These are phyloP conservation scores for Gliomastix tumulicola DNA, from an alignment of 2,329 filamentous ascomycete genomes.

Conservation along the genomic window DNA sequence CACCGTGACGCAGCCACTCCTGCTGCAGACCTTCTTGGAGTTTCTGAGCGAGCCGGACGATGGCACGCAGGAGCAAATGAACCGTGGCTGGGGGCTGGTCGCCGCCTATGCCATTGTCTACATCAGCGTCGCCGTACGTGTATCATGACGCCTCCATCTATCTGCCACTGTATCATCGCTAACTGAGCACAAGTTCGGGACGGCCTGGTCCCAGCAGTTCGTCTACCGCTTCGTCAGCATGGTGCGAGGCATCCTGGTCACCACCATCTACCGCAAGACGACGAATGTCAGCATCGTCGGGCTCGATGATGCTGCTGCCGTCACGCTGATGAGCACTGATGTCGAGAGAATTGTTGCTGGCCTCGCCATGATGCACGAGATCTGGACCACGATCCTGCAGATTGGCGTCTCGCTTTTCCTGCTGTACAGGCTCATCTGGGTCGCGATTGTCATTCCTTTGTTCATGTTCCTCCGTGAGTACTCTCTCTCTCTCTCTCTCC, in stretches of 20 bases:
- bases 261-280: conserved; percentile 19
- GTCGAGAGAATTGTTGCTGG: conserved; percentile 19
- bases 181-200: conserved; percentile 11
- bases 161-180: too few species aligned
- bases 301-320: conserved; percentile 17
- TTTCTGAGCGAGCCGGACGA: background rate
- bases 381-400: conserved; percentile 20
- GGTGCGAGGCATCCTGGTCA: conserved; percentile 20
- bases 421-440: conserved; percentile 20
- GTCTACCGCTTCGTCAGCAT: conserved; percentile 18
- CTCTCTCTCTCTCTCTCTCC: conserved; percentile 13
- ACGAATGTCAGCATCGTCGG: conserved; percentile 15
- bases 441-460: conserved; percentile 21
- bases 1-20: background rate
- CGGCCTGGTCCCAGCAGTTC: conserved; percentile 23
- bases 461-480: conserved; percentile 20
- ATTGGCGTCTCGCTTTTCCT: conserved; percentile 21
- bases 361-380: conserved; percentile 19
- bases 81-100: conserved; percentile 2
- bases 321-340: conserved; percentile 22
- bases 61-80: too few species aligned
- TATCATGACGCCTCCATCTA: too few species aligned
- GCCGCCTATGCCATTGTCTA: conserved; percentile 11
- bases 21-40: background rate
- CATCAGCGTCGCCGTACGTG: conserved; percentile 9